Base-by-base conservation (phyloP, 2,329 filamentous ascomycete genomes). In the Alternaria panax region DNA sequence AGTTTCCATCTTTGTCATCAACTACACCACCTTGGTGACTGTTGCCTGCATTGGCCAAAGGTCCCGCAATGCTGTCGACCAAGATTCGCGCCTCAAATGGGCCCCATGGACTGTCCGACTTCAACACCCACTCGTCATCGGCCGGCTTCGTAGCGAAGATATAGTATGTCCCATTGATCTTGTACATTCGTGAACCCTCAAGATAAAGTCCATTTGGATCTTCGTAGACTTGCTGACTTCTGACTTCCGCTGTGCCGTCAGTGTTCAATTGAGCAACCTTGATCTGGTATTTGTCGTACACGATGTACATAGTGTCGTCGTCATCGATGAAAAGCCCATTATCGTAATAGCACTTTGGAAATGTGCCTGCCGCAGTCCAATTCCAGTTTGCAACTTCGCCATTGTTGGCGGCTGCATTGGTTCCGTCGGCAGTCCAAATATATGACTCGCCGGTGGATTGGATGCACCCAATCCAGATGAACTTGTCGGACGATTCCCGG, bases 381-480 rank as follows among this genome's bases (percentile, higher is more conserved):
- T 74, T 72, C 73, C 71, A 75, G 47, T 58, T 63, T 2, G 59
- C 43, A 1, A 76, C 74, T 41, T 75, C 73, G 34, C 74, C 75
- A 18, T 68, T 68, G 55, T 74, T 73, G 34, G 54, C 54, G 9
- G 47, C 69, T 0, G 81, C 81, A 0, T 80, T 82, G 1, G 75
- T 74, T 5, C 76, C 76, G 9, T 73, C 70, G 0, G 85, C 79
- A 0, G 84, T 86, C 64, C 83, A 88, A 34, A 88, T 74, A 66
- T 85, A 86, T 0, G 85, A 86, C 8, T 79, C 78, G 30, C 78
- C 75, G 50, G 53, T 56, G 7, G 79, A 82, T 41, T 84, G 80
- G 52, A 86, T 77, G 64, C 86, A 88, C 1, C 85, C 86, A 8
- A 86, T 80, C 85, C 85, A 88, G 75, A 87, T 86, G 71, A 81